Conservation (phyloP, 495 filamentous ascomycete genomes). For the Aspergillus sclerotioniger region DNA sequence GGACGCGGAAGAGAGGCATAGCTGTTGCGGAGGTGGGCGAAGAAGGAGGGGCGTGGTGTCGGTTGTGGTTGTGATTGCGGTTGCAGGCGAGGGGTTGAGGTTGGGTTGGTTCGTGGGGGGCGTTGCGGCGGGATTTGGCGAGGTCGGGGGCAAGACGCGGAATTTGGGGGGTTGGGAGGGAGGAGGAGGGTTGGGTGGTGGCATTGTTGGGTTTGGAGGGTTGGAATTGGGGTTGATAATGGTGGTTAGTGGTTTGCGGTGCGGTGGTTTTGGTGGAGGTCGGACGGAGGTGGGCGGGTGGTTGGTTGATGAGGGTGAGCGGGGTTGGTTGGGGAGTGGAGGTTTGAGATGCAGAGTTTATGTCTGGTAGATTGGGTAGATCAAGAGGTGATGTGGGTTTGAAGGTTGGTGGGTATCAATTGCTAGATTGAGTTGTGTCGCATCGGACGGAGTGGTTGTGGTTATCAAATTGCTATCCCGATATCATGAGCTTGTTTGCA, state of each 20-base stretch:
- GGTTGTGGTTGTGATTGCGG: conserved; percentile 1
- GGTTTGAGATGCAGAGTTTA: not conserved
- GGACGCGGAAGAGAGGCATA: conserved; percentile 34
- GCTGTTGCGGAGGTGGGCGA: conserved; percentile 31
- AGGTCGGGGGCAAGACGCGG: conserved; percentile 25
- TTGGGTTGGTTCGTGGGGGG: not conserved
- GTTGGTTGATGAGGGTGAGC: not conserved
- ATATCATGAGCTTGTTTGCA: conserved; percentile 18
- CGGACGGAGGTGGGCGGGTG: not conserved
- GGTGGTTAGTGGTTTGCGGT: not conserved
- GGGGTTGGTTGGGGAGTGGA: not conserved
- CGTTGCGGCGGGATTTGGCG: conserved; percentile 17
- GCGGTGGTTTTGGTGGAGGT: not conserved
- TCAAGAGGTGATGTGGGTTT: not conserved
- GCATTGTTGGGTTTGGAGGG: not conserved
- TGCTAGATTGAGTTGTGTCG: not conserved
- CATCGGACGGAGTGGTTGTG: not conserved
- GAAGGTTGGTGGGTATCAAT: not conserved
- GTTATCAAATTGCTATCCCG: not conserved
- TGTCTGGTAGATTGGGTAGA: not conserved
- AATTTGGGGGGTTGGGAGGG: conserved; percentile 12
- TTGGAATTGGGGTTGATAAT: not conserved
- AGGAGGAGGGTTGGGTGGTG: not conserved
- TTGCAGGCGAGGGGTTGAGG: not conserved
- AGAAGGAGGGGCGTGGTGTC: conserved; percentile 18